A percentile compares a stretch with the other conserved stretches of the same genome.
These are phyloP conservation scores for Blastobotrys arbuscula DNA, from an alignment of 1,139 yeast species.

Conservation along the genomic window DNA sequence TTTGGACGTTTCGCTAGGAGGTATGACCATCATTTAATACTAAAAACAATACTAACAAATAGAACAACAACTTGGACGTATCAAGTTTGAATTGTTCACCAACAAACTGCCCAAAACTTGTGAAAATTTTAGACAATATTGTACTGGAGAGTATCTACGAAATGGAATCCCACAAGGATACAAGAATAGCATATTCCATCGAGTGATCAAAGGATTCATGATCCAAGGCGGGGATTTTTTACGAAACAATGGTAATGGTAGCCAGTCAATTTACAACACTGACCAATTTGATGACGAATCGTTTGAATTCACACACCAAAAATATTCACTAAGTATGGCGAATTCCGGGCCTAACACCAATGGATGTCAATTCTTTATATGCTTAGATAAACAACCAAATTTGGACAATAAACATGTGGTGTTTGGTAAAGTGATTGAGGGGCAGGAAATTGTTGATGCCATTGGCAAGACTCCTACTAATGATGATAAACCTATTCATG, in stretches of 20 bases:
- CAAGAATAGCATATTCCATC: conserved; percentile 71
- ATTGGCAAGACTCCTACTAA: conserved; percentile 63
- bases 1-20: conserved; percentile 5
- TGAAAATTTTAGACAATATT: conserved; percentile 51
- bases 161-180: conserved; percentile 50
- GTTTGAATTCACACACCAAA: conserved; percentile 59
- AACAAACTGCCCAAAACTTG: conserved; percentile 43
- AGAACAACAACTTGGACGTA: conserved; percentile 34
- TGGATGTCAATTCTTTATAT: conserved; percentile 40
- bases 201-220: conserved; percentile 79
- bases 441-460: conserved; percentile 64
- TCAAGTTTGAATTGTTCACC: conserved; percentile 43
- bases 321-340: conserved; percentile 38
- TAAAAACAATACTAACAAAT: not conserved
- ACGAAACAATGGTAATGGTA: conserved; percentile 44
- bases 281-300: conserved; percentile 81
- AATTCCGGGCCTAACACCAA: conserved; percentile 42
- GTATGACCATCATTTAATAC: not conserved
- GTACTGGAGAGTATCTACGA: conserved; percentile 47
- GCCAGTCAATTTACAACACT: conserved; percentile 45
- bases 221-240: conserved; percentile 43
- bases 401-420: conserved; percentile 39
- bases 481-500: conserved; percentile 54
- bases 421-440: conserved; percentile 37
- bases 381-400: conserved; percentile 30